Conservation (phyloP, 306 rosid genomes). For the Begonia masoniana region DNA sequence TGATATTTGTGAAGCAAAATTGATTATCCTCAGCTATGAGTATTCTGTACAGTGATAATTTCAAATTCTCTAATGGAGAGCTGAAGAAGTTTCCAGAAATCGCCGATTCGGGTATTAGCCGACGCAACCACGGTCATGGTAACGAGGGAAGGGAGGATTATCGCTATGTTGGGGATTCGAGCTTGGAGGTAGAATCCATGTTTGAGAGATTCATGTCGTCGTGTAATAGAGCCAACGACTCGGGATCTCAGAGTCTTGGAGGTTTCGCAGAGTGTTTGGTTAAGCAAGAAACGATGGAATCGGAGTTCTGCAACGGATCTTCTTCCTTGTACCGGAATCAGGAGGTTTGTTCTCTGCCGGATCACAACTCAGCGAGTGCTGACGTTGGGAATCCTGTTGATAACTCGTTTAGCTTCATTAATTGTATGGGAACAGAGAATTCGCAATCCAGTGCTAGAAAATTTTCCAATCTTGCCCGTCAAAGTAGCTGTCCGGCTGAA, state of each 20-base stretch:
- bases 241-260: constrained; percentile 11
- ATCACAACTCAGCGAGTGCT: constrained; percentile 10
- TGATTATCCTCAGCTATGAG: constrained; percentile 23
- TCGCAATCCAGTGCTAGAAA: constrained; percentile 27
- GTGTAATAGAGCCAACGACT: constrained; percentile 26
- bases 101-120: constrained; percentile 30
- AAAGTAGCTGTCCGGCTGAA: constrained; percentile 61
- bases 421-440: constrained; percentile 13
- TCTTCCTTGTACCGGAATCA: constrained; percentile 18
- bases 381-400: constrained; percentile 18
- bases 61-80: constrained; percentile 29
- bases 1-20: too few species aligned
- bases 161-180: constrained; percentile 27
- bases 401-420: constrained; percentile 26
- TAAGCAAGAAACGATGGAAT: constrained; percentile 40
- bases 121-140: constrained; percentile 9
- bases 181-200: constrained; percentile 47
- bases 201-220: constrained; percentile 32
- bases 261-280: constrained; percentile 22
- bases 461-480: constrained; percentile 39
- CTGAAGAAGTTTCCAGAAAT: constrained; percentile 33
- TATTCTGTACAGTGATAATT: constrained; percentile 29
- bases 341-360: constrained; percentile 19
- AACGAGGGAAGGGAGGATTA: constrained; percentile 13
- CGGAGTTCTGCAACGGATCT: constrained; percentile 23